phyloP scores from a whole-genome alignment of 2,329 filamentous ascomycete genomes.

The Trichoderma sp. region DNA sequence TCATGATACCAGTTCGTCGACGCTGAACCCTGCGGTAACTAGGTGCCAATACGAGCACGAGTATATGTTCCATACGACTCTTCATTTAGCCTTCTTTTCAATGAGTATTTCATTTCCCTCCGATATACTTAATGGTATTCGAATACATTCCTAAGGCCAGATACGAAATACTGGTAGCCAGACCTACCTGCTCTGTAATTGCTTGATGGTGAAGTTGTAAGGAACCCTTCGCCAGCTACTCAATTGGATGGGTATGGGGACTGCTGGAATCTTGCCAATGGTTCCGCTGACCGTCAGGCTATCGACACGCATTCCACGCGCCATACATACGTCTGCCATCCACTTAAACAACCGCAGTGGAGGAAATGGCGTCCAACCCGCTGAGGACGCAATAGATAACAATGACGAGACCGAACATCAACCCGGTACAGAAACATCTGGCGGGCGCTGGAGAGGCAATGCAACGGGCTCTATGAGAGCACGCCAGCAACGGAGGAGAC shows the following conservation, averaged over 20 bases:
- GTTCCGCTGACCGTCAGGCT: background rate
- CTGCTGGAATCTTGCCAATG: conserved; percentile 2
- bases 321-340: conserved; percentile 7
- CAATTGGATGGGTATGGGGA: background rate
- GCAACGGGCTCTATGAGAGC: conserved; percentile 29
- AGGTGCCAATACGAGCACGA: background rate
- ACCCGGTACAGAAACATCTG: conserved; percentile 28
- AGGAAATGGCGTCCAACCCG: conserved; percentile 28
- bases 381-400: conserved; percentile 27
- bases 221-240: background rate
- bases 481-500: conserved; percentile 33
- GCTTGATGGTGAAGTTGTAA: background rate
- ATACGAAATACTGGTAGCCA: background rate
- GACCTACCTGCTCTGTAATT: background rate
- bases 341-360: conserved; percentile 7
- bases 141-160: background rate
- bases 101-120: background rate
- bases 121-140: background rate
- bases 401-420: conserved; percentile 31
- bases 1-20: background rate
- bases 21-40: background rate
- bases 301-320: conserved; percentile 5
- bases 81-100: background rate
- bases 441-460: conserved; percentile 30
- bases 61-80: background rate